Percentiles rank a stretch among this genome's conserved stretches.
These are phyloP conservation scores for Fusarium agapanthi DNA, from an alignment of 2,329 filamentous ascomycete genomes.

Conservation along the genomic window DNA sequence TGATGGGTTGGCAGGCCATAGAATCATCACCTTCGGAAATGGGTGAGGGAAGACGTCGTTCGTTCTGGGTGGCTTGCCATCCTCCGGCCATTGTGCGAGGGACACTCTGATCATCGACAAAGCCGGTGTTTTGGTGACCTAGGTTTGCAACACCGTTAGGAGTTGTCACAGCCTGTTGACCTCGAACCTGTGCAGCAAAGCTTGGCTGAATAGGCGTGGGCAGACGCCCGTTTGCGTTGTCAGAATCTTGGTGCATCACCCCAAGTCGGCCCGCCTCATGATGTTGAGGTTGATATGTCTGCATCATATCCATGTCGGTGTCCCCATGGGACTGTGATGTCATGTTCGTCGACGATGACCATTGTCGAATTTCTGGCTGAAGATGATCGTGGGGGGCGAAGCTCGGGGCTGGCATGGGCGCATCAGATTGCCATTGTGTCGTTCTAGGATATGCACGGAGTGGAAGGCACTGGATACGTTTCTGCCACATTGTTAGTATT, in stretches of 20 bases:
- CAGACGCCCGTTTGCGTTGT: slow-evolving; percentile 55
- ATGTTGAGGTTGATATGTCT: slow-evolving; percentile 44
- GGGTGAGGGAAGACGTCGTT: slow-evolving; percentile 65
- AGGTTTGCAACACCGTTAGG: slow-evolving; percentile 50
- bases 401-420: slow-evolving; percentile 52
- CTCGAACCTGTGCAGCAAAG: slow-evolving; percentile 64
- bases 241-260: slow-evolving; percentile 28
- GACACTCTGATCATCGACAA: slow-evolving; percentile 54
- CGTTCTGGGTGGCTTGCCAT: slow-evolving; percentile 63
- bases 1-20: slow-evolving; percentile 50
- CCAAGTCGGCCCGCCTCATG: slow-evolving; percentile 10
- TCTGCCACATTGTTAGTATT: slow-evolving; percentile 50
- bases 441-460: slow-evolving; percentile 56
- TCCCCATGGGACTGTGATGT: slow-evolving; percentile 40
- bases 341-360: slow-evolving; percentile 41
- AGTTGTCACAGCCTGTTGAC: slow-evolving; percentile 56
- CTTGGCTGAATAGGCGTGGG: slow-evolving; percentile 68
- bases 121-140: slow-evolving; percentile 52
- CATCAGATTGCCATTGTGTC: slow-evolving; percentile 42
- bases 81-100: slow-evolving; percentile 60
- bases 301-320: slow-evolving; percentile 62
- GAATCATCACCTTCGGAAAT: slow-evolving; percentile 65
- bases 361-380: slow-evolving; percentile 46
- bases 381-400: slow-evolving; percentile 51
- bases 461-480: slow-evolving; percentile 63